Percentiles rank a stretch among this genome's conserved stretches.
Conservation (phyloP, 495 filamentous ascomycete species). For the Penicillium paradoxum region DNA sequence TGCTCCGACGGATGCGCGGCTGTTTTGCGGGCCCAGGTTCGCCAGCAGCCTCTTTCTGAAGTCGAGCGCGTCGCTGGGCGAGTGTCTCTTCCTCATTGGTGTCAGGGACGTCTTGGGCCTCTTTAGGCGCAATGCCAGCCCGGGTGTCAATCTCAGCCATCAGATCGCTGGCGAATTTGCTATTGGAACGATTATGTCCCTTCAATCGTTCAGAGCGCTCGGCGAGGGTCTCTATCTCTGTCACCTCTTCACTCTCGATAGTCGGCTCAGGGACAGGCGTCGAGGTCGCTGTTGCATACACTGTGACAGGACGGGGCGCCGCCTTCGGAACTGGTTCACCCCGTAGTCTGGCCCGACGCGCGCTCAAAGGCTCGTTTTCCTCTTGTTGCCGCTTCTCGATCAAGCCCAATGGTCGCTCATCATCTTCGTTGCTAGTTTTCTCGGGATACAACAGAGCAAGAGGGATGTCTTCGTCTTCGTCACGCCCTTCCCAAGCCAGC, state of each 20-base stretch:
- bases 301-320: constrained; percentile 34
- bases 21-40: constrained; percentile 29
- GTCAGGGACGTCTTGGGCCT: neutral
- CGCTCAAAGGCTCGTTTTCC: constrained; percentile 84
- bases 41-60: constrained; percentile 62
- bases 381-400: constrained; percentile 82
- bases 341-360: constrained; percentile 69
- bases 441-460: constrained; percentile 72
- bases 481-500: constrained; percentile 83
- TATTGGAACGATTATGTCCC: constrained; percentile 55
- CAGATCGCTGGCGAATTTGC: constrained; percentile 74
- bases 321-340: constrained; percentile 42
- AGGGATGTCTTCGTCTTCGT: constrained; percentile 73
- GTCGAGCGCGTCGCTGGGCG: constrained; percentile 73
- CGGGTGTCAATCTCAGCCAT: constrained; percentile 63
- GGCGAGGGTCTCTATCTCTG: constrained; percentile 77
- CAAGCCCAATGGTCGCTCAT: constrained; percentile 71
- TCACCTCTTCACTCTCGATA: constrained; percentile 54
- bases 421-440: constrained; percentile 50
- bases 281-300: constrained; percentile 28
- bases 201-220: constrained; percentile 68
- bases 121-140: constrained; percentile 21
- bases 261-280: constrained; percentile 12
- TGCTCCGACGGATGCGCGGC: constrained; percentile 49
- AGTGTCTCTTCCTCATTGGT: constrained; percentile 72